Percentiles rank a stretch among this genome's conserved stretches.
Conservation (phyloP, 176 grass and related monocot species). For the Bolboschoenus planiculmis region DNA sequence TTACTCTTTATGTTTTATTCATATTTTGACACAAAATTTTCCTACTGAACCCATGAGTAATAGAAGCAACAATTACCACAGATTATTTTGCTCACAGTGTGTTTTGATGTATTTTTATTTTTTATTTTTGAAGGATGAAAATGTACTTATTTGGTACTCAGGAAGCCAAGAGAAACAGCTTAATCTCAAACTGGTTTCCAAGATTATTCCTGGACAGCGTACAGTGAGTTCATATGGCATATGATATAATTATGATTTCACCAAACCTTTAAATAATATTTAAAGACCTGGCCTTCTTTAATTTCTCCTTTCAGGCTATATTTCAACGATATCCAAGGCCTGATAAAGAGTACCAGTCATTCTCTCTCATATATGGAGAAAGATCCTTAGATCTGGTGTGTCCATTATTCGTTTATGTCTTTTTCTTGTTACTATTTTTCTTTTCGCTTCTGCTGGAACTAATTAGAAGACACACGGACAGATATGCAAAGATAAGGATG, state of each 20-base stretch:
- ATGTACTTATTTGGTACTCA: constrained; percentile 58
- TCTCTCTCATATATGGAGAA: constrained; percentile 69
- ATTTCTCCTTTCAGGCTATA: constrained; percentile 49
- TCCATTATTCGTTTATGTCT: constrained; percentile 19
- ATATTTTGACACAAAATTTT: background rate
- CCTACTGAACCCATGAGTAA: background rate
- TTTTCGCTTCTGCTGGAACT: constrained; percentile 19
- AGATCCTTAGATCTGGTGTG: constrained; percentile 75
- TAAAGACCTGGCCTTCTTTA: background rate
- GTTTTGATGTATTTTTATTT: constrained; percentile 12
- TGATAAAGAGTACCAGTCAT: constrained; percentile 85
- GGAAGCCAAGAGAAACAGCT: constrained; percentile 59
- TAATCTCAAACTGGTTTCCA: constrained; percentile 60
- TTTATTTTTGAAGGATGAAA: constrained; percentile 43
- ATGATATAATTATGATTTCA: background rate
- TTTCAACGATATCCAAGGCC: constrained; percentile 65
- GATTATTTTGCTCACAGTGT: background rate
- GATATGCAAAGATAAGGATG: constrained; percentile 89
- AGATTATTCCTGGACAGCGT: constrained; percentile 70
- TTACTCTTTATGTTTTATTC: background rate
- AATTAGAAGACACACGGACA: constrained; percentile 27
- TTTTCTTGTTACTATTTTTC: background rate
- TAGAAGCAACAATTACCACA: background rate
- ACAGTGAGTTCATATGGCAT: constrained; percentile 40
- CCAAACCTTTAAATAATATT: background rate